Evolutionary conservation across 768 basidiomycete species (phyloP), one percentile per base, ranked within the genome.

Genomic region (Suillus subluteus): DNA sequence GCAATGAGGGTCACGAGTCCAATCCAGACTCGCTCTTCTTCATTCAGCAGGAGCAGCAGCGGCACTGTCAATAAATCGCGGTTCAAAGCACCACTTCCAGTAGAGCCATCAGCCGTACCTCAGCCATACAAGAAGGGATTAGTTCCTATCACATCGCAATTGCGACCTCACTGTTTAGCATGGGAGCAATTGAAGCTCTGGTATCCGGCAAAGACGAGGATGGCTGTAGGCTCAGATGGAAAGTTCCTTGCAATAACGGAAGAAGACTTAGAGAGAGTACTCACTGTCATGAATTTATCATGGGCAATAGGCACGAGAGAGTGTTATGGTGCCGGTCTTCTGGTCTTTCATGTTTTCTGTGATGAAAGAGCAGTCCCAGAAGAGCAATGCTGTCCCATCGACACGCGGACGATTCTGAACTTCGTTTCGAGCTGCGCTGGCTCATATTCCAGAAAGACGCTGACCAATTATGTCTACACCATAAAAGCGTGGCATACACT

Each of bases 401-500:
- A 43, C 7, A 61, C 65, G 1, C 18, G 62, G 0, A 56, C 83
- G 0, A 26, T 85, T 0, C n/a, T 69, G 3, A 56, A 72, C 0
- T 83, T 80, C 37, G 65, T 81, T 0, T 58, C 79, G 0, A 67
- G n/a, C n/a, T n/a, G n/a, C n/a, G n/a, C n/a, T n/a, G n/a, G n/a
- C n/a, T n/a, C n/a, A n/a, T n/a, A n/a, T n/a, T n/a, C n/a, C n/a
- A n/a, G n/a, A n/a, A n/a, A n/a, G n/a, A n/a, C n/a, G 15, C 0
- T 61, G 75, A 43, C 58, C 0, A 83, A 83, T 69, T 83, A 82
- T 59, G 35, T 84, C 0, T 69, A 68, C 6, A 81, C 79, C 0
- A 58, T 86, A 0, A 69, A 78, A 3, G 82, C 83, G 2, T 86
- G 84, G 84, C 83, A 86, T 66, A 73, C 78, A 0, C 50, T 86